Conservation (phyloP, 345 rosid genomes). For the Bruguiera sexangula region DNA sequence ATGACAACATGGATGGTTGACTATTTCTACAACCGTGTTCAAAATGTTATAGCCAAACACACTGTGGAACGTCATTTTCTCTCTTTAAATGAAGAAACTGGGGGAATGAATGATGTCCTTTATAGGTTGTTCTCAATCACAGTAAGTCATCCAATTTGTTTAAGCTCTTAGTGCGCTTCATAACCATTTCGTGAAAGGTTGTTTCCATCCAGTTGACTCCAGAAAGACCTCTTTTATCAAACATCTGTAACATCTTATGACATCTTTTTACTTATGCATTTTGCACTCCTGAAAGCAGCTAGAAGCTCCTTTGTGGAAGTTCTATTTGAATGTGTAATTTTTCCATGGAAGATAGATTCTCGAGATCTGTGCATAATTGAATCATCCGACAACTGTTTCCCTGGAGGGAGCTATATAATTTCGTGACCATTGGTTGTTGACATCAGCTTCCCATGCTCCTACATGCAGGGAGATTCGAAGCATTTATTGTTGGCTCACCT, state of each 20-base stretch:
- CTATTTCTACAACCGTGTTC: constrained; percentile 78
- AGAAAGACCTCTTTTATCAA: not conserved
- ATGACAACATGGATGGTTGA: constrained; percentile 82
- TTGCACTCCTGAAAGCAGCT: not conserved
- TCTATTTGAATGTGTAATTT: not conserved
- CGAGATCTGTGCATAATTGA: no score
- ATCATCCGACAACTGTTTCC: not conserved
- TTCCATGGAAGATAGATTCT: not conserved
- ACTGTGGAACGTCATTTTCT: constrained; percentile 66
- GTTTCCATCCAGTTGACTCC: not conserved
- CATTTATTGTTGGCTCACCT: constrained; percentile 84
- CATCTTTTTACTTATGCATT: not conserved
- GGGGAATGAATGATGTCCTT: constrained; percentile 97
- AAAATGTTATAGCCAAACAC: constrained; percentile 56
- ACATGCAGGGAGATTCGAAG: constrained; percentile 68
- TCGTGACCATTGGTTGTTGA: constrained; percentile 14
- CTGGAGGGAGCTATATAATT: not conserved
- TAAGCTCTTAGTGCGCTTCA: not conserved
- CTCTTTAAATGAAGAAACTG: constrained; percentile 86
- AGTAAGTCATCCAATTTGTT: constrained; percentile 31
- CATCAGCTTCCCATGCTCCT: constrained; percentile 5
- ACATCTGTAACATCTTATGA: not conserved
- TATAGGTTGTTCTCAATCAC: constrained; percentile 64
- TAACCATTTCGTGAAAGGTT: not conserved
- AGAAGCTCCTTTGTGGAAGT: not conserved